These are phyloP conservation scores for Ceratobasidium sp. DNA, from an alignment of 1,284 basidiomycete species.

Conservation along the genomic window DNA sequence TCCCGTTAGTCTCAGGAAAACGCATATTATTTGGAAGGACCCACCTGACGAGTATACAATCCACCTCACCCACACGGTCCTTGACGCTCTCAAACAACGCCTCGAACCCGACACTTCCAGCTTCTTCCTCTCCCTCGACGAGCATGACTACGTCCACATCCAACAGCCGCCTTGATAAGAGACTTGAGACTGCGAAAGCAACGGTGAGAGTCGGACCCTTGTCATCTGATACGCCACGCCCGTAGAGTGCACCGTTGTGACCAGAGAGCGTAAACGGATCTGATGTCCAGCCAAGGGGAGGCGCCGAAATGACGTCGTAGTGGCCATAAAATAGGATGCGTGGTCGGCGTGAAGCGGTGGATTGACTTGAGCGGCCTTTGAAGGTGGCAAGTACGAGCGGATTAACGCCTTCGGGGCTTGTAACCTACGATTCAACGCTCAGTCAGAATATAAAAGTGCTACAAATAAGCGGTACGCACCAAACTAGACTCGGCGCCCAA, in stretches of 20 bases:
- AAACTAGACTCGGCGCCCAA: constrained; percentile 81
- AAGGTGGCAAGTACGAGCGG: constrained; percentile 89
- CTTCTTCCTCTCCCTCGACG: constrained; percentile 96
- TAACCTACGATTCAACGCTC: not conserved
- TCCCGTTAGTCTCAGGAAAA: not conserved
- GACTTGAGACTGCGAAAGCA: constrained; percentile 85
- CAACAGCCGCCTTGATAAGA: constrained; percentile 75
- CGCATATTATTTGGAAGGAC: not conserved
- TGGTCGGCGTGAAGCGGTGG: constrained; percentile 51
- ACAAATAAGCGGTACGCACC: constrained; percentile 55
- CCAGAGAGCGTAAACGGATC: constrained; percentile 86
- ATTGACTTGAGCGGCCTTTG: constrained; percentile 55
- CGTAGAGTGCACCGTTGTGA: constrained; percentile 91
- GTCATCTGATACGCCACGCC: constrained; percentile 88
- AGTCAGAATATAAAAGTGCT: not conserved
- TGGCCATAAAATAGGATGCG: constrained; percentile 91
- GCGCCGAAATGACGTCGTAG: constrained; percentile 90
- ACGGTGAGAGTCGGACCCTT: constrained; percentile 94
- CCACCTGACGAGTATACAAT: constrained; percentile 84
- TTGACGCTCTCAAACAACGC: constrained; percentile 53
- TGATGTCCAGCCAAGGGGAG: constrained; percentile 76
- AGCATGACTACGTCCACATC: constrained; percentile 89
- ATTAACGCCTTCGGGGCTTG: constrained; percentile 60
- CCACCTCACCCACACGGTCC: constrained; percentile 81
- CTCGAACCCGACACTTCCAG: constrained; percentile 84